A percentile compares a stretch with the other conserved stretches of the same genome.
phyloP scores from a whole-genome alignment of 1,139 yeast genomes.

The Nakaseomyces glabratus region DNA sequence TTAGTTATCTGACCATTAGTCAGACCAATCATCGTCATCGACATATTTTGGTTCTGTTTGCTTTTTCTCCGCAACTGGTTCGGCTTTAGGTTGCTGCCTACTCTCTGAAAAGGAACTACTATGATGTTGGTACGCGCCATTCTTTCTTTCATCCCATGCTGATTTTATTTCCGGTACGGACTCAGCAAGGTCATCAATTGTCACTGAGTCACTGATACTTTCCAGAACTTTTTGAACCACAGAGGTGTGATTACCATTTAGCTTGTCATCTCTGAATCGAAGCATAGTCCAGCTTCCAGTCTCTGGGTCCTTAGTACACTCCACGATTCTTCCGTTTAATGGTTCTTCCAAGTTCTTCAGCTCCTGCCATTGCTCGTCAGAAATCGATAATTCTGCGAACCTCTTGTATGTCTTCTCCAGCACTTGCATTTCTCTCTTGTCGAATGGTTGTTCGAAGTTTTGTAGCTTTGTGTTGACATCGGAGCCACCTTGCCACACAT shows the following conservation, averaged over 20 bases:
- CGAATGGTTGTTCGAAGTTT: constrained; percentile 28
- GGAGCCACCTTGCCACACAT: constrained; percentile 71
- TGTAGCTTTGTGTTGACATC: constrained; percentile 28
- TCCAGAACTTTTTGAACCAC: constrained; percentile 75
- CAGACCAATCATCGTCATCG: constrained; percentile 32
- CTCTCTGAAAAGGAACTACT: background rate
- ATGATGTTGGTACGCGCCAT: background rate
- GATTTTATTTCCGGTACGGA: constrained; percentile 38
- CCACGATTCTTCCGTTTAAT: constrained; percentile 82
- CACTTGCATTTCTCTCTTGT: constrained; percentile 27
- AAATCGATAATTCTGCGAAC: constrained; percentile 54
- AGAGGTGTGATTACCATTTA: constrained; percentile 73
- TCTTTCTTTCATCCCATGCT: constrained; percentile 42
- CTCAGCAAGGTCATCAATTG: constrained; percentile 60
- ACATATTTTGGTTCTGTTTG: constrained; percentile 26
- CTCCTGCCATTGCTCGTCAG: constrained; percentile 74
- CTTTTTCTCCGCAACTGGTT: constrained; percentile 6
- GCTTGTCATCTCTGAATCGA: constrained; percentile 87
- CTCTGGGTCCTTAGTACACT: constrained; percentile 50
- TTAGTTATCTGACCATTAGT: constrained; percentile 10
- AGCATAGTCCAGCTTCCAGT: constrained; percentile 69
- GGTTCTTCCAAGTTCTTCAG: constrained; percentile 68
- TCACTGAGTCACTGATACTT: constrained; percentile 80
- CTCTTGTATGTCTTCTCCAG: constrained; percentile 48
- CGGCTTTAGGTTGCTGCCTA: background rate